Percentiles rank a stretch among this genome's conserved stretches.
Conservation (phyloP, 352 stramenopile species). For the Phytophthora rubi region DNA sequence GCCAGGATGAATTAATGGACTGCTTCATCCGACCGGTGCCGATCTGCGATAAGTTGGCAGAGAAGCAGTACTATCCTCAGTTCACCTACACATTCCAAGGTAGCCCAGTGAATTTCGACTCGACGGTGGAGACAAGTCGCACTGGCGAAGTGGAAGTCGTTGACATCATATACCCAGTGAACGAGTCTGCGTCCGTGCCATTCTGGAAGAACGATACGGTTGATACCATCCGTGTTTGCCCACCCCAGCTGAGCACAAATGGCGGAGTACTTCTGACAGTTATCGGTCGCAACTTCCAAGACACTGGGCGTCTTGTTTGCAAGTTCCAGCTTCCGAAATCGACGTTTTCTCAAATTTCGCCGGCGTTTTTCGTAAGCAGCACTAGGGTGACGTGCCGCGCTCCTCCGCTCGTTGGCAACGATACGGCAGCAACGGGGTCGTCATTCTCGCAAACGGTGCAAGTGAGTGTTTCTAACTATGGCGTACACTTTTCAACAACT, state of each 20-base stretch:
- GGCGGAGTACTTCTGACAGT: slow-evolving; percentile 86
- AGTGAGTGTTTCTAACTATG: slow-evolving; percentile 86
- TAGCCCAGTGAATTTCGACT: slow-evolving; percentile 63
- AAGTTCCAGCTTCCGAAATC: slow-evolving; percentile 58
- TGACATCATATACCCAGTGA: slow-evolving; percentile 92
- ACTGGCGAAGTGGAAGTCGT: slow-evolving; percentile 92
- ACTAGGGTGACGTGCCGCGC: slow-evolving; percentile 85
- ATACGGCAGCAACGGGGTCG: slow-evolving; percentile 12
- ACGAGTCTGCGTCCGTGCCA: slow-evolving; percentile 77
- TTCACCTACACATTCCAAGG: slow-evolving; percentile 81
- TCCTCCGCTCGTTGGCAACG: slow-evolving; percentile 62
- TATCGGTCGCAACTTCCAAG: slow-evolving; percentile 95
- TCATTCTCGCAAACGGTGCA: slow-evolving; percentile 39
- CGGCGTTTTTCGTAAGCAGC: slow-evolving; percentile 78
- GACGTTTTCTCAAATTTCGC: slow-evolving; percentile 19
- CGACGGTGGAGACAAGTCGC: slow-evolving; percentile 65
- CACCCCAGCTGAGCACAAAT: slow-evolving; percentile 39
- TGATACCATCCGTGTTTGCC: slow-evolving; percentile 92
- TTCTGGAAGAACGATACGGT: slow-evolving; percentile 96
- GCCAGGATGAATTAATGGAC: slow-evolving; percentile 82
- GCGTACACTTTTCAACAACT: slow-evolving; percentile 74
- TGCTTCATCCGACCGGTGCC: slow-evolving; percentile 90
- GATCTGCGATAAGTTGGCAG: slow-evolving; percentile 94
- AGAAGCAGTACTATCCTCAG: slow-evolving; percentile 82
- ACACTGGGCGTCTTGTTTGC: slow-evolving; percentile 88